Percentiles rank a stretch among this genome's conserved stretches.
Conservation (phyloP, 2,329 filamentous ascomycete genomes). For the Fusarium sp. region DNA sequence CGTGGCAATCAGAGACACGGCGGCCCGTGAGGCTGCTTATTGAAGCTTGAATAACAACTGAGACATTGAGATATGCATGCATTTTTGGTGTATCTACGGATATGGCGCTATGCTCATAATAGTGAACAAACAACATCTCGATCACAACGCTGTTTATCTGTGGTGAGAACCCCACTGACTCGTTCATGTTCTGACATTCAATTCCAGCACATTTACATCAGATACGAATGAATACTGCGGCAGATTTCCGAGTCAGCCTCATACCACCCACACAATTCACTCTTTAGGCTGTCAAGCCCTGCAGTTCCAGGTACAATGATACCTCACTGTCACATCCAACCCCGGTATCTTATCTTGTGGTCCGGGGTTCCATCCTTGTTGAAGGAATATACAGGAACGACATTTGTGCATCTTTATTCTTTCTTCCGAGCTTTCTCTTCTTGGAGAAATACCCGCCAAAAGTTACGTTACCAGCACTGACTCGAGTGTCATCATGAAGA, state of each 20-base stretch:
- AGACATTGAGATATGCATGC: slow-evolving; percentile 9
- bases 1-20: slow-evolving; percentile 39
- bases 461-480: slow-evolving; percentile 9
- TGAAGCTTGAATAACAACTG: slow-evolving; percentile 9
- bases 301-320: slow-evolving; percentile 33
- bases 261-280: slow-evolving; percentile 24
- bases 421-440: background rate
- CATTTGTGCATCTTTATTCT: background rate
- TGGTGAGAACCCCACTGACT: slow-evolving; percentile 5
- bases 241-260: slow-evolving; percentile 32
- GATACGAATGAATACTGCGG: background rate
- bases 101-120: background rate
- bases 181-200: background rate
- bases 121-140: background rate
- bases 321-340: slow-evolving; percentile 34
- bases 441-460: background rate
- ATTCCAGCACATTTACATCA: background rate
- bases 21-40: slow-evolving; percentile 11
- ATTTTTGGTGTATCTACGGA: background rate
- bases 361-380: slow-evolving; percentile 29
- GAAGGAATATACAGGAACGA: slow-evolving; percentile 2
- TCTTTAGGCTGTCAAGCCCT: slow-evolving; percentile 25
- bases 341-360: slow-evolving; percentile 25
- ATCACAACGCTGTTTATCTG: background rate
- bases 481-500: slow-evolving; percentile 12